A percentile compares a stretch with the other conserved stretches of the same genome.
phyloP scores from a whole-genome alignment of 2,329 filamentous ascomycete genomes.

The Phyllosticta capitalensis region DNA sequence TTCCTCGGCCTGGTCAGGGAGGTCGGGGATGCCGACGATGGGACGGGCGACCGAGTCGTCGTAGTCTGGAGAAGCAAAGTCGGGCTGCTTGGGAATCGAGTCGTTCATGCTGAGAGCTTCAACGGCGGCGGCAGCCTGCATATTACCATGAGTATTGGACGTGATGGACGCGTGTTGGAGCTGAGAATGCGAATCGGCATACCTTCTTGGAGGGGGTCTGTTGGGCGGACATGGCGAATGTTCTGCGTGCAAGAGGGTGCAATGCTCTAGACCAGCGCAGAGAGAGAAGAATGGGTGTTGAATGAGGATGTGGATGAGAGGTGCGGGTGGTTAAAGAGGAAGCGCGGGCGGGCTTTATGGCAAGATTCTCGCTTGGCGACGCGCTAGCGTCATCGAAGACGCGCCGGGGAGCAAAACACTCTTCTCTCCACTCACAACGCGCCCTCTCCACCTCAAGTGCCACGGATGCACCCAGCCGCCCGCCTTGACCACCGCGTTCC shows the following conservation, averaged over 20 bases:
- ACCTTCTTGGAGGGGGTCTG: conserved; percentile 64
- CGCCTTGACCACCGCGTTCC: conserved; percentile 6
- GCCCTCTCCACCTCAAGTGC: no score
- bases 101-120: conserved; percentile 81
- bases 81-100: conserved; percentile 81
- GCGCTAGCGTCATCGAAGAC: conserved; percentile 6
- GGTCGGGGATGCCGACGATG: conserved; percentile 42
- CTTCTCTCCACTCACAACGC: not conserved
- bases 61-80: conserved; percentile 62
- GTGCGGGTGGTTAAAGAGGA: not conserved
- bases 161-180: conserved; percentile 23
- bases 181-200: conserved; percentile 24
- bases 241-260: not conserved
- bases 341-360: conserved; percentile 3
- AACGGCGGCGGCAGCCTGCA: conserved; percentile 74
- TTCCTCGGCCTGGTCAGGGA: conserved; percentile 24
- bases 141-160: conserved; percentile 28
- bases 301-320: conserved; percentile 5
- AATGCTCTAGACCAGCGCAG: not conserved
- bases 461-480: not conserved
- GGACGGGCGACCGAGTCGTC: conserved; percentile 41
- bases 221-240: conserved; percentile 59
- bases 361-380: conserved; percentile 3
- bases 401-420: conserved; percentile 9
- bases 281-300: not conserved